phyloP scores from a whole-genome alignment of 73 alveolate genomes.

The Breviolum minutum region DNA sequence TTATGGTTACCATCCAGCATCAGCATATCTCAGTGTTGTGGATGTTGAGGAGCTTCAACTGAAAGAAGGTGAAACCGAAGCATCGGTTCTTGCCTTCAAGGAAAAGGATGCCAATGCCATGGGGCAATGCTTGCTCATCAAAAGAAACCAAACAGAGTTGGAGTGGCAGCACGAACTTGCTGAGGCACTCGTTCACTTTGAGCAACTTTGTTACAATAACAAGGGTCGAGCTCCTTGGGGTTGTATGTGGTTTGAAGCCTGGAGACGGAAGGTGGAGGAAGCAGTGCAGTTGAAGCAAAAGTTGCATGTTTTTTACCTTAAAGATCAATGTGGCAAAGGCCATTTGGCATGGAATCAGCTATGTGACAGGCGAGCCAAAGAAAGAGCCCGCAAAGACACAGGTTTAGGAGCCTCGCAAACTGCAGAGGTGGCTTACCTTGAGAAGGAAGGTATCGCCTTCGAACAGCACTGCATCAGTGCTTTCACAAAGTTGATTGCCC shows the following conservation, averaged over 20 bases:
- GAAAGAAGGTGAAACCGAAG: not conserved
- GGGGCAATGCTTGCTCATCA: not conserved
- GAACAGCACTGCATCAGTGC: not conserved
- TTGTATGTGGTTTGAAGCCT: not conserved
- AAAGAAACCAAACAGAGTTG: not conserved
- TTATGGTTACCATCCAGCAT: not conserved
- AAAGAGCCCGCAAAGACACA: not conserved
- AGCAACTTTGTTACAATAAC: not conserved
- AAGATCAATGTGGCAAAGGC: not conserved
- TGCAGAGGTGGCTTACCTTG: constrained; percentile 28
- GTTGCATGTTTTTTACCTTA: not conserved
- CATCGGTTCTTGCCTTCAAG: not conserved
- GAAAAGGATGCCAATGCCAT: not conserved
- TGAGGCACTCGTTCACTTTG: not conserved
- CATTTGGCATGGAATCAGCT: not conserved
- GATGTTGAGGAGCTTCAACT: not conserved
- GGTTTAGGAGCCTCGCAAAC: constrained; percentile 37
- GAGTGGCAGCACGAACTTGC: not conserved
- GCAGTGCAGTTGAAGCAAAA: not conserved
- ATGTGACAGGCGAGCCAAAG: not conserved
- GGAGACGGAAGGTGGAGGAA: not conserved
- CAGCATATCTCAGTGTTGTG: not conserved
- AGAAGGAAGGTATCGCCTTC: not conserved
- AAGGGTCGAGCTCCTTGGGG: not conserved
- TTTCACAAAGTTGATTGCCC: not conserved